Evolutionary conservation across 148 eudicot species (phyloP).

Genomic region (Silene uniflora): DNA sequence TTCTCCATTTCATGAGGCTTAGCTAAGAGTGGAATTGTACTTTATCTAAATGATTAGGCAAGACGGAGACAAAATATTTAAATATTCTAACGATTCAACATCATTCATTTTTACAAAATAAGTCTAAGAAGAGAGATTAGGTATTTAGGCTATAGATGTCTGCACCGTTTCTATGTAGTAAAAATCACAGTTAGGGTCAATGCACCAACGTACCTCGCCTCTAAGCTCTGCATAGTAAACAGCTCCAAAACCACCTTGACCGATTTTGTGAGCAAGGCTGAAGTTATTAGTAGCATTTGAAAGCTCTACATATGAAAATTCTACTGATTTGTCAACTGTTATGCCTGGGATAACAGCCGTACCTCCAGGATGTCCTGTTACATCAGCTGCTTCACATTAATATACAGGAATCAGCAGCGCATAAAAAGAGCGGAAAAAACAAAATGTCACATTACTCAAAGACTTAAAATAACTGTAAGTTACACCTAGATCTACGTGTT

Average conservation of each 20-base stretch:
- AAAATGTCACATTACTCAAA: neutral
- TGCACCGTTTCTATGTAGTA: neutral
- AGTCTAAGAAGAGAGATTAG: neutral
- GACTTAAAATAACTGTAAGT: neutral
- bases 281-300: conserved; percentile 72
- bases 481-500: neutral
- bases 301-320: conserved; percentile 80
- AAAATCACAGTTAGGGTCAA: conserved; percentile 4
- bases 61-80: too few relatives aligned
- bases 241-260: conserved; percentile 92
- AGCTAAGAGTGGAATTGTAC: neutral
- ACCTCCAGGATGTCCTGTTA: conserved; percentile 31
- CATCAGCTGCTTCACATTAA: conserved; percentile 26
- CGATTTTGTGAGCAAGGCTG: conserved; percentile 77
- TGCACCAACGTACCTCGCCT: conserved; percentile 66
- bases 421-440: neutral
- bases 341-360: conserved; percentile 44
- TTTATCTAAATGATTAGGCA: too few relatives aligned
- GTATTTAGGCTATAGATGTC: neutral
- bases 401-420: conserved; percentile 13
- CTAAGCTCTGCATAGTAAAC: conserved; percentile 95
- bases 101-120: neutral
- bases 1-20: neutral
- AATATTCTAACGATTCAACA: neutral
- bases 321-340: conserved; percentile 72